A percentile compares a stretch with the other conserved stretches of the same genome.
Evolutionary conservation across 1,139 yeast species (phyloP).

Genomic region (Saccharomyces hybrid): DNA sequence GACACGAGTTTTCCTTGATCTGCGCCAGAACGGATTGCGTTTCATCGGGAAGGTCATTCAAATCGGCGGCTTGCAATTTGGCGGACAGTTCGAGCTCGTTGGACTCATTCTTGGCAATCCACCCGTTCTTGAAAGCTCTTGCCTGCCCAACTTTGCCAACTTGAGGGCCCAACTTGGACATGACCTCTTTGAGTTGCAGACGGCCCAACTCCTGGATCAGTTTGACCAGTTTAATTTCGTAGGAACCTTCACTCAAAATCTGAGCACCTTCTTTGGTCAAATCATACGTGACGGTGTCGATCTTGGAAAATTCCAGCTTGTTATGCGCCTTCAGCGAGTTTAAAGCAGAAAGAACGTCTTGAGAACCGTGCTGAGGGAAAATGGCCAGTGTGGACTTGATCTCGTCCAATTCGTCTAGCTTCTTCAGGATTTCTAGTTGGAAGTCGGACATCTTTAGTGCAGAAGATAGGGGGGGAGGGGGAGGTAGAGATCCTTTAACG

Average conservation of each 20-base stretch:
- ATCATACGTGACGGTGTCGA: constrained; percentile 70
- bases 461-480: neutral
- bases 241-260: constrained; percentile 74
- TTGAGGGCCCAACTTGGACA: constrained; percentile 63
- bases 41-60: constrained; percentile 42
- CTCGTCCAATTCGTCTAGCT: constrained; percentile 51
- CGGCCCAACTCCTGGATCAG: constrained; percentile 72
- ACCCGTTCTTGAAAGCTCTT: constrained; percentile 95
- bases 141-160: constrained; percentile 89
- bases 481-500: neutral
- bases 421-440: constrained; percentile 45
- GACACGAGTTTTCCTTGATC: constrained; percentile 31
- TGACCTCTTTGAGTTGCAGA: constrained; percentile 71
- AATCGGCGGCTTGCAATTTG: constrained; percentile 35
- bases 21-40: constrained; percentile 59
- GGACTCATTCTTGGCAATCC: constrained; percentile 88
- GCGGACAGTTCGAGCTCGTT: constrained; percentile 49
- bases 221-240: constrained; percentile 77
- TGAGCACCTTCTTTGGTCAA: constrained; percentile 79
- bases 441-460: constrained; percentile 32
- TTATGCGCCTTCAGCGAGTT: constrained; percentile 79
- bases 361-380: constrained; percentile 47
- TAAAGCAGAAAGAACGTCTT: constrained; percentile 63
- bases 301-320: constrained; percentile 67
- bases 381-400: constrained; percentile 57